Evolutionary conservation across 2,329 filamentous ascomycete genomes (phyloP).

Genomic region (Pseudogymnoascus verrucosus): DNA sequence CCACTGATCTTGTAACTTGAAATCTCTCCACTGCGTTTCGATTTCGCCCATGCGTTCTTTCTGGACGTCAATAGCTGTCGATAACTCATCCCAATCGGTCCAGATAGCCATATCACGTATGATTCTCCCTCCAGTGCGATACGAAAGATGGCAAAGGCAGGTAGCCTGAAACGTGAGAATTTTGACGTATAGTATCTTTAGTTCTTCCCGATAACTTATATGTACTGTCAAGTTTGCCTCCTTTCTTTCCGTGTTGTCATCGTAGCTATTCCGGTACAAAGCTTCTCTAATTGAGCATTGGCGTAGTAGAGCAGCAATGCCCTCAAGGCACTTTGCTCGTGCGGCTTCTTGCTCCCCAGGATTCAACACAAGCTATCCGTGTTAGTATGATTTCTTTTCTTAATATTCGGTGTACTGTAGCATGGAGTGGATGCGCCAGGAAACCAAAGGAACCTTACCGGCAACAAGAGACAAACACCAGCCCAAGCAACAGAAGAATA

Average conservation of each 20-base stretch:
- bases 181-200: constrained; percentile 11
- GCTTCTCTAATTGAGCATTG: constrained; percentile 15
- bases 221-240: neutral
- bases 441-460: constrained; percentile 3
- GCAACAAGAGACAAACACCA: constrained; percentile 14
- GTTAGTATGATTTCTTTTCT: neutral
- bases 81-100: constrained; percentile 12
- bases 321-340: constrained; percentile 10
- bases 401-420: neutral
- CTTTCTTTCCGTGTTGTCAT: neutral
- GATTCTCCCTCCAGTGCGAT: constrained; percentile 3
- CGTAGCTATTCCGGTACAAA: constrained; percentile 12
- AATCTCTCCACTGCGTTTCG: neutral
- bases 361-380: constrained; percentile 12
- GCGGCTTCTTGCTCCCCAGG: constrained; percentile 15
- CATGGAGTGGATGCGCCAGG: neutral
- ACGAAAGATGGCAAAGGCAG: constrained; percentile 9
- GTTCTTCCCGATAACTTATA: constrained; percentile 9
- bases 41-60: neutral
- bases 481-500: constrained; percentile 17
- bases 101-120: constrained; percentile 9
- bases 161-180: constrained; percentile 15
- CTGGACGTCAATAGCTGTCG: neutral
- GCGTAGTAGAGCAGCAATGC: constrained; percentile 12
- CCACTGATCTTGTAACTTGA: neutral